Base-by-base conservation (phyloP, 73 alveolate species). In the Effrenium voratum region DNA sequence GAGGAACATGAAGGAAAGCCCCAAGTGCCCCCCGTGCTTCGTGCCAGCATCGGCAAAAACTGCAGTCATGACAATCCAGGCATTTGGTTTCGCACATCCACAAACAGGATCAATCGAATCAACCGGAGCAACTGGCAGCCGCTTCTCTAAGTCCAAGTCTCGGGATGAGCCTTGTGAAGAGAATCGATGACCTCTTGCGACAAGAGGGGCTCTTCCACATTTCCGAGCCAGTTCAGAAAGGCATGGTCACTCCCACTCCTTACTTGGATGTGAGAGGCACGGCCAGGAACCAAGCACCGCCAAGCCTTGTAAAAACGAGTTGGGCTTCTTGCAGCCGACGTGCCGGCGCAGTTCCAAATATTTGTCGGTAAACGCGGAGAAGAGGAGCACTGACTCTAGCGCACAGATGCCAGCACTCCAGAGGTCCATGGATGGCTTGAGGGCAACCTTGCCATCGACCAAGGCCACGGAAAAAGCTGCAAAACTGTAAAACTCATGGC, bases 401-500 rank as follows among this genome's bases (percentile, higher is more conserved):
- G 83, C 97, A 34, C 97, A 90, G 13, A 66, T 24, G 32, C 88
- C 97, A 26, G 68, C 57, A 47, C 97, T 90, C 97, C 97, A 90
- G 19, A 90, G 73, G 52, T 90, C 97, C 97, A 90, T 70, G 41
- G 97, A 55, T 22, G 77, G 44, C 6, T 66, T 38, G 76, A 90
- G 47, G 19, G 68, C 76, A 32, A 90, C 97, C 95, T 88, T 6
- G 41, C 1, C 40, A 24, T n/a, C 79, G 16, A n/a, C n/a, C 16
- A 66, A 40, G 15, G 79, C 40, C 40, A 5, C 12, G 5, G 40
- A 63, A 30, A 8, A 8, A 63, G 30, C 83, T 30, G 43, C 16
- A 41, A 77, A 77, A 28, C 44, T 43, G 44, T 16, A 10, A 41
- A 5, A 28, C 36, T 43, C 38, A 77, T 22, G 68, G 22, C 68